Evolutionary conservation across 2,329 filamentous ascomycete species (phyloP).

Genomic region (Dactylonectria macrodidyma): DNA sequence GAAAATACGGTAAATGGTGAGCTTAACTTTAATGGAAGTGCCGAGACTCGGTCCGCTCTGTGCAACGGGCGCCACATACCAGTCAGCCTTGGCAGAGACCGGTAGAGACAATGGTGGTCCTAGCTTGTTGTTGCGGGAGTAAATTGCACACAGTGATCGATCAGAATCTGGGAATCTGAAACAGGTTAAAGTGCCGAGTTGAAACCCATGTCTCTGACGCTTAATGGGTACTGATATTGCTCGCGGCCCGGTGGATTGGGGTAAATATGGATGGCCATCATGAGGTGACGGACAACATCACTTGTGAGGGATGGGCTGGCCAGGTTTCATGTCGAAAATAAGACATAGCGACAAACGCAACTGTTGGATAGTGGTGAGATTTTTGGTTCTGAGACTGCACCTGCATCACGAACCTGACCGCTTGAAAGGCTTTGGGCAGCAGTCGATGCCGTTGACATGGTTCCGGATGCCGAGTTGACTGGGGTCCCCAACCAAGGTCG

Average conservation of each 20-base stretch:
- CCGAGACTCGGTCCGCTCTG: not conserved
- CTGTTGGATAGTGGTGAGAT: not conserved
- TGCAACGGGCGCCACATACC: slow-evolving; percentile 13
- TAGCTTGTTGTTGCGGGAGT: slow-evolving; percentile 7
- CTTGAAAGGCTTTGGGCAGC: slow-evolving; percentile 4
- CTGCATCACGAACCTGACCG: slow-evolving; percentile 20
- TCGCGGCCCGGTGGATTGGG: slow-evolving; percentile 14
- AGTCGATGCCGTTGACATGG: slow-evolving; percentile 1
- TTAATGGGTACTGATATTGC: slow-evolving; percentile 19
- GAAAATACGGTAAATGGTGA: not conserved
- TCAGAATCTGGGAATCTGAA: slow-evolving; percentile 18
- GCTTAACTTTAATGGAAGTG: not conserved
- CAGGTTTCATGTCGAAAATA: slow-evolving; percentile 13
- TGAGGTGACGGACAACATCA: not conserved
- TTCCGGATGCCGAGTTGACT: not conserved
- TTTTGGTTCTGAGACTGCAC: slow-evolving; percentile 6
- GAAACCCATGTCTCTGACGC: slow-evolving; percentile 11
- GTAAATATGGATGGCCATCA: not conserved
- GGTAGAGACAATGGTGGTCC: not conserved
- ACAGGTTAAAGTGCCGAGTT: slow-evolving; percentile 15
- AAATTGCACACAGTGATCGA: slow-evolving; percentile 12
- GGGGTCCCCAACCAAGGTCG: slow-evolving; percentile 23
- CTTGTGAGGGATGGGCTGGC: not conserved
- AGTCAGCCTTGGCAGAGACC: not conserved
- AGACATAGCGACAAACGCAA: not conserved